phyloP scores from a whole-genome alignment of 805 yeast genomes.

The Scheffersomyces lignosus region DNA sequence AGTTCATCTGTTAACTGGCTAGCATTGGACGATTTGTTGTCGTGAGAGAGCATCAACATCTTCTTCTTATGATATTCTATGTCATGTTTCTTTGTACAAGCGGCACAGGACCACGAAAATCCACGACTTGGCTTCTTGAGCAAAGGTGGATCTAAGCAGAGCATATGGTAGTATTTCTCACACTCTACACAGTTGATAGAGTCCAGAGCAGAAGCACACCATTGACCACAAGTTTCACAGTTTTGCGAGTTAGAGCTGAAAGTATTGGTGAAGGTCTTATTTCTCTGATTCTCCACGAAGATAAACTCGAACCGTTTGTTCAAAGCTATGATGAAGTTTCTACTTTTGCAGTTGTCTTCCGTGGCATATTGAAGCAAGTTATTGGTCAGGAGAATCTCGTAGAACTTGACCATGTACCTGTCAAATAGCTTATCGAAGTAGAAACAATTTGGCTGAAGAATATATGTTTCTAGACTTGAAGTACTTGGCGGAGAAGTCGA shows the following conservation, averaged over 20 bases:
- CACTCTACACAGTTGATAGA: slow-evolving; percentile 83
- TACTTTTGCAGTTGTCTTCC: slow-evolving; percentile 50
- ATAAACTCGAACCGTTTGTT: slow-evolving; percentile 69
- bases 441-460: slow-evolving; percentile 64
- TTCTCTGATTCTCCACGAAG: slow-evolving; percentile 68
- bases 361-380: slow-evolving; percentile 38
- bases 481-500: slow-evolving; percentile 6
- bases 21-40: slow-evolving; percentile 41
- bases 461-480: slow-evolving; percentile 48
- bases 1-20: slow-evolving; percentile 28
- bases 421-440: slow-evolving; percentile 87
- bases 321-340: slow-evolving; percentile 60
- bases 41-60: slow-evolving; percentile 41
- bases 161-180: slow-evolving; percentile 67
- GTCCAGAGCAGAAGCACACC: slow-evolving; percentile 72
- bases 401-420: slow-evolving; percentile 78
- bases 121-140: slow-evolving; percentile 79
- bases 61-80: slow-evolving; percentile 39
- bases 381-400: slow-evolving; percentile 69
- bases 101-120: slow-evolving; percentile 87
- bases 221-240: slow-evolving; percentile 77
- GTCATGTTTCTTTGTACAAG: slow-evolving; percentile 64
- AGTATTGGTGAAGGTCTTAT: slow-evolving; percentile 59
- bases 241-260: slow-evolving; percentile 54
- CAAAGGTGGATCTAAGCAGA: slow-evolving; percentile 84